Evolutionary conservation across 192 early-diverging fungal genomes (phyloP).

Genomic region (Entomortierella chlamydospora): DNA sequence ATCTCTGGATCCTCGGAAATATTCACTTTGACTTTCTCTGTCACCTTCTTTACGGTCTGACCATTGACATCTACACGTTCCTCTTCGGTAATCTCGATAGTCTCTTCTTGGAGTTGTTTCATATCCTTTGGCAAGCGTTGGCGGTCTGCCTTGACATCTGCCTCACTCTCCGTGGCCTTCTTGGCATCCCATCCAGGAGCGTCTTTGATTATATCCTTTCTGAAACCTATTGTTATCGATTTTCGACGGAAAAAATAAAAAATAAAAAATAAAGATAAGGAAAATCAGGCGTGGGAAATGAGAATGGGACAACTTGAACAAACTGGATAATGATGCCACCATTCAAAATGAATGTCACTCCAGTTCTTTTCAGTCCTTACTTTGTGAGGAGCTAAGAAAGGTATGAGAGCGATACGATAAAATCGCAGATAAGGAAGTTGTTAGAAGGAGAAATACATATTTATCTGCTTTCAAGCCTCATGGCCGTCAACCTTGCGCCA

Average conservation of each 20-base stretch:
- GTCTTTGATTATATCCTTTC: constrained; percentile 27
- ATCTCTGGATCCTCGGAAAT: background rate
- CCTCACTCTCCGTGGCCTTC: constrained; percentile 41
- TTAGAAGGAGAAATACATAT: too few relatives aligned
- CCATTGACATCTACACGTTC: background rate
- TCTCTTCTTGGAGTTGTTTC: constrained; percentile 24
- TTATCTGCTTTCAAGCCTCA: too few relatives aligned
- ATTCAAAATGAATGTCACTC: too few relatives aligned
- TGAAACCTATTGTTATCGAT: constrained; percentile 4
- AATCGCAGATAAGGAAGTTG: background rate
- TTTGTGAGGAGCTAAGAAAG: background rate
- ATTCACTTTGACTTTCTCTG: background rate
- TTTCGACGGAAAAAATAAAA: background rate
- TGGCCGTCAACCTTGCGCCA: too few relatives aligned
- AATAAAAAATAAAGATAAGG: background rate
- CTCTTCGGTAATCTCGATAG: background rate
- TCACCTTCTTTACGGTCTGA: background rate
- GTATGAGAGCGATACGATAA: background rate
- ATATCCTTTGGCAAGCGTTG: constrained; percentile 21
- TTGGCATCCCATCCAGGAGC: constrained; percentile 33
- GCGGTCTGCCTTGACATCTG: constrained; percentile 46
- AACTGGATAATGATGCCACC: too few relatives aligned
- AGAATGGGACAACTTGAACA: background rate
- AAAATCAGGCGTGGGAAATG: background rate
- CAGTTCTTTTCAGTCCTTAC: background rate